Evolutionary conservation across 805 yeast genomes (phyloP).

Genomic region (Wickerhamomyces strasburgensis): DNA sequence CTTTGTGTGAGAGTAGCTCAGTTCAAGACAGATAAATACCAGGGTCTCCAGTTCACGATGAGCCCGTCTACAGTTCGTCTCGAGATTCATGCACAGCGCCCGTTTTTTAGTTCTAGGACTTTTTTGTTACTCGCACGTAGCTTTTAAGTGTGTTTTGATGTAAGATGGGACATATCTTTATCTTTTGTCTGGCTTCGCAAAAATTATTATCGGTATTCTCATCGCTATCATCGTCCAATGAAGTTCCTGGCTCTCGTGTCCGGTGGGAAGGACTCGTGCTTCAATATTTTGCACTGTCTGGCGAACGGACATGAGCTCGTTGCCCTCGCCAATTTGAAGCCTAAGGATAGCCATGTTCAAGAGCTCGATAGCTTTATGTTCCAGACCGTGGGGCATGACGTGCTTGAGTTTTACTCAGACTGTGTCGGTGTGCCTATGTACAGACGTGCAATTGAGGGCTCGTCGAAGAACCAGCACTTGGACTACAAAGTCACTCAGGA

Average conservation of each 20-base stretch:
- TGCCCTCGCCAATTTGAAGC: constrained; percentile 82
- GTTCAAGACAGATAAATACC: no score
- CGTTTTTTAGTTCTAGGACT: no score
- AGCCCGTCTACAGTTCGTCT: no score
- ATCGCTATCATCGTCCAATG: constrained; percentile 42
- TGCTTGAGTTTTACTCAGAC: constrained; percentile 56
- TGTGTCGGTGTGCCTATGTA: constrained; percentile 81
- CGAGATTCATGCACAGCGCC: no score
- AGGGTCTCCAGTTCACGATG: no score
- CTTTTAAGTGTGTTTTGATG: neutral
- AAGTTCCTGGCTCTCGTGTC: constrained; percentile 88
- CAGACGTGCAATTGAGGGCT: constrained; percentile 58
- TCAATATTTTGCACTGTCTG: constrained; percentile 81
- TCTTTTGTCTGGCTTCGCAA: neutral
- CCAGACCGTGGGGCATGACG: constrained; percentile 93
- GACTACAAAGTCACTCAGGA: constrained; percentile 64
- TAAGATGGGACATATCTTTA: neutral
- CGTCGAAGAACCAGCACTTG: constrained; percentile 55
- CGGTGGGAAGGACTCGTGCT: constrained; percentile 96
- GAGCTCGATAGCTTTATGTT: constrained; percentile 96
- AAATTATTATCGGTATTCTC: neutral
- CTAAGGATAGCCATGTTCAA: constrained; percentile 43
- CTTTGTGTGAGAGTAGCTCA: no score
- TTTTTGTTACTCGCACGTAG: no score
- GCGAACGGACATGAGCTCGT: constrained; percentile 78